phyloP scores from a whole-genome alignment of 441 rosid species.

The Populus hybrid region DNA sequence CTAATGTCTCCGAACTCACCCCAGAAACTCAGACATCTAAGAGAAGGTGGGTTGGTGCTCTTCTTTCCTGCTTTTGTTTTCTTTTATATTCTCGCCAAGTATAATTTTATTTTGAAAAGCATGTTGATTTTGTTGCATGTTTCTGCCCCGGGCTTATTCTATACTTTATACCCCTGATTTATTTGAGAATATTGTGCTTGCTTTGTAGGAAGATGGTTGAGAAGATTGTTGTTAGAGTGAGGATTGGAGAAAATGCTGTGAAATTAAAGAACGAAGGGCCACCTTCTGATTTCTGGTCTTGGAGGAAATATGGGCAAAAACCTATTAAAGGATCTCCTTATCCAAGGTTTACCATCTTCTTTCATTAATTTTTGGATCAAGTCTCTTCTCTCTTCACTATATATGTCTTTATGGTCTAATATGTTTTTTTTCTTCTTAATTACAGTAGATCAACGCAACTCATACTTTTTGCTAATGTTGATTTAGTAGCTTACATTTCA shows the following conservation, averaged over 20 bases:
- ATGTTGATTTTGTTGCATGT: background rate
- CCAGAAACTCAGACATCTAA: slow-evolving; percentile 44
- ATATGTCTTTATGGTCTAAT: background rate
- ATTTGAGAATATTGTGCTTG: slow-evolving; percentile 18
- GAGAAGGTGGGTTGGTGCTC: slow-evolving; percentile 35
- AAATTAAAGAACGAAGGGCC: slow-evolving; percentile 59
- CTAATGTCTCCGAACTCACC: slow-evolving; percentile 31
- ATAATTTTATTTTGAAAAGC: background rate
- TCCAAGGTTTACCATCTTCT: slow-evolving; percentile 56
- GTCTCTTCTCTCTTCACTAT: background rate
- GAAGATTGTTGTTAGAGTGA: slow-evolving; percentile 57
- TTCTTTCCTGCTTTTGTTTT: background rate
- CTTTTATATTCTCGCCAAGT: background rate
- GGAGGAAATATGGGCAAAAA: slow-evolving; percentile 97
- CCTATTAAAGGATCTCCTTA: slow-evolving; percentile 94
- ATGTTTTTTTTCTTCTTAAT: background rate
- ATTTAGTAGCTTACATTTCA: background rate
- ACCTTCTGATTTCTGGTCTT: slow-evolving; percentile 88
- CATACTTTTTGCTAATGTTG: too few relatives aligned
- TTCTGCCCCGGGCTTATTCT: background rate
- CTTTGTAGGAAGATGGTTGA: slow-evolving; percentile 49
- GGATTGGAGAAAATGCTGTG: slow-evolving; percentile 42
- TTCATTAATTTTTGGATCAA: background rate
- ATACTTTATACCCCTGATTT: background rate
- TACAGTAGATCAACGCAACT: too few relatives aligned